These are phyloP conservation scores for Sherardia arvensis DNA, from an alignment of 257 asterid species.

Conservation along the genomic window DNA sequence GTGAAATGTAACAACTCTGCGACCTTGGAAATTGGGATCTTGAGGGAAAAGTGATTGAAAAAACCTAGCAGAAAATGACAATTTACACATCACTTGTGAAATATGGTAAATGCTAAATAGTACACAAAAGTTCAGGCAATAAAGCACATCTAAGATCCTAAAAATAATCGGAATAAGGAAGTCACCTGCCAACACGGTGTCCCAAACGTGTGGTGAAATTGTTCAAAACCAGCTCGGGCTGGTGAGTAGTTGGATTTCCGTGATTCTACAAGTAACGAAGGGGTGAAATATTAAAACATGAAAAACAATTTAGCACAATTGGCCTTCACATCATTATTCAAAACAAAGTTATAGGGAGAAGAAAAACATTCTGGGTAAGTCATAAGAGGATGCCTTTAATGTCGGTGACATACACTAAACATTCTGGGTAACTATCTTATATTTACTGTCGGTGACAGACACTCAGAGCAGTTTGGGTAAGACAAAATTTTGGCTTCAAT, in stretches of 20 bases:
- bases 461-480: too few species aligned
- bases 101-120: too few species aligned
- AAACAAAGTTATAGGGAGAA: background rate
- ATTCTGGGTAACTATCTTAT: background rate
- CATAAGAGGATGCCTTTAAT: background rate
- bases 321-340: background rate
- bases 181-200: constrained; percentile 86
- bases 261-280: constrained; percentile 52
- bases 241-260: constrained; percentile 90
- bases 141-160: background rate
- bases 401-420: background rate
- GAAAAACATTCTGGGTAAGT: background rate
- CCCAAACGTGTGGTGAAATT: constrained; percentile 96
- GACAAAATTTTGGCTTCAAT: background rate
- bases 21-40: constrained; percentile 80
- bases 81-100: background rate
- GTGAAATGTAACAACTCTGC: constrained; percentile 92
- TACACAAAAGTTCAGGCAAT: background rate
- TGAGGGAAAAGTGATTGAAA: constrained; percentile 87
- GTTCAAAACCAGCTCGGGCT: constrained; percentile 74
- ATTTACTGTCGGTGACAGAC: background rate
- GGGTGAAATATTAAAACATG: background rate
- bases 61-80: constrained; percentile 27
- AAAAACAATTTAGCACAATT: background rate
- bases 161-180: background rate